These are phyloP conservation scores for Tricharina praecox DNA, from an alignment of 495 filamentous ascomycete genomes.

Conservation along the genomic window DNA sequence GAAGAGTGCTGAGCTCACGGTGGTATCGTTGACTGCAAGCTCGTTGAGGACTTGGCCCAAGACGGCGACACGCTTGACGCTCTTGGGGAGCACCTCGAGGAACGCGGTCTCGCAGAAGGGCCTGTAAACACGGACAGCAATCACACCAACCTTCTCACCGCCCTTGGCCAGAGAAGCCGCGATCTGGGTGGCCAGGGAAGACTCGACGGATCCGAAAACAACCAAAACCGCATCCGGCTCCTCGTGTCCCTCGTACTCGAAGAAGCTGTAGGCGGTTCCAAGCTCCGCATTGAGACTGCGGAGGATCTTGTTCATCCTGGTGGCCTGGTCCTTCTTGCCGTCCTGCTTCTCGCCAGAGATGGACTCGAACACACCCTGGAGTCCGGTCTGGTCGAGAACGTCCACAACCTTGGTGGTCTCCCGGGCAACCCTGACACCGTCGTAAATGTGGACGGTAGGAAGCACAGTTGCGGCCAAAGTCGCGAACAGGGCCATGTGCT, in stretches of 20 bases:
- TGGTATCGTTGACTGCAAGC: slow-evolving; percentile 45
- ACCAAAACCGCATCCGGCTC: slow-evolving; percentile 65
- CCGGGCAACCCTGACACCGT: slow-evolving; percentile 69
- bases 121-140: slow-evolving; percentile 83
- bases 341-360: slow-evolving; percentile 43
- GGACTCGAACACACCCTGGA: slow-evolving; percentile 53
- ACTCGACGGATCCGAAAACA: slow-evolving; percentile 80
- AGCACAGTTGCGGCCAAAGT: slow-evolving; percentile 64
- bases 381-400: slow-evolving; percentile 52
- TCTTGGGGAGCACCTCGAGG: slow-evolving; percentile 57
- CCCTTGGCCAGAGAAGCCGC: slow-evolving; percentile 51
- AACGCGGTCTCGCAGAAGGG: slow-evolving; percentile 92
- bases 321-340: slow-evolving; percentile 56
- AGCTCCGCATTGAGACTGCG: slow-evolving; percentile 78
- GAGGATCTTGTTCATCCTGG: slow-evolving; percentile 57
- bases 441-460: slow-evolving; percentile 81
- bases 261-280: slow-evolving; percentile 77
- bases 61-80: slow-evolving; percentile 53
- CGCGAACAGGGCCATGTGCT: slow-evolving; percentile 87
- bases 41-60: slow-evolving; percentile 32
- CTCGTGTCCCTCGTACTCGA: slow-evolving; percentile 84
- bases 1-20: slow-evolving; percentile 65
- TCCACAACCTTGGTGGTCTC: slow-evolving; percentile 80
- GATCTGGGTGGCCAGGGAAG: slow-evolving; percentile 68
- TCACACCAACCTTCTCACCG: slow-evolving; percentile 61